phyloP scores from a whole-genome alignment of 768 basidiomycete species.

The Saitozyma sp. region DNA sequence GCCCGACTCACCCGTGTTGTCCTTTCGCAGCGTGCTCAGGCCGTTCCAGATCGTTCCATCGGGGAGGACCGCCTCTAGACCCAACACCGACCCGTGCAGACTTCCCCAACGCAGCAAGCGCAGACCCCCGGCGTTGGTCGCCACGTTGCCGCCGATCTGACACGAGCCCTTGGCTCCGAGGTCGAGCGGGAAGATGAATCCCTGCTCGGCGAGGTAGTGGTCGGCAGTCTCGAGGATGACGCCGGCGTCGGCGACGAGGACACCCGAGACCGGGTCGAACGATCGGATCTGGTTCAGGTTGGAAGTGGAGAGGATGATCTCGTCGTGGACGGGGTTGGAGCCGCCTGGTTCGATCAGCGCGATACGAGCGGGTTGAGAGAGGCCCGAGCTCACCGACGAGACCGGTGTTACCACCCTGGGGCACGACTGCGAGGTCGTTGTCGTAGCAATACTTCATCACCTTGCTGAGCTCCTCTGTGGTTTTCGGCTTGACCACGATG shows the following conservation, averaged over 20 bases:
- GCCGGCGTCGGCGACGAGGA: conserved; percentile 89
- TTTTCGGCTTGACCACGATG: conserved; percentile 84
- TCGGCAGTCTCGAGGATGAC: conserved; percentile 86
- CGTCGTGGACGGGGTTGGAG: conserved; percentile 81
- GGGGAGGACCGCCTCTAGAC: conserved; percentile 91
- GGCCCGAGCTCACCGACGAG: conserved; percentile 66
- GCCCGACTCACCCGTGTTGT: conserved; percentile 77
- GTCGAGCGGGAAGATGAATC: conserved; percentile 96
- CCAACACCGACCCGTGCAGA: conserved; percentile 89
- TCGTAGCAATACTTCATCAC: conserved; percentile 85
- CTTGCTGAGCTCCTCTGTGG: conserved; percentile 80
- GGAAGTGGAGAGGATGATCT: conserved; percentile 78
- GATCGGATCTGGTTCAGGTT: conserved; percentile 67
- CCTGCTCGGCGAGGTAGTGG: conserved; percentile 77
- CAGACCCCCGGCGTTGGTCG: conserved; percentile 97
- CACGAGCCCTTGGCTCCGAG: conserved; percentile 96
- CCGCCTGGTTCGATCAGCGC: conserved; percentile 56
- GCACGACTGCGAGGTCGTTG: conserved; percentile 81
- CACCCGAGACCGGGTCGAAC: conserved; percentile 62
- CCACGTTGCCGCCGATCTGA: conserved; percentile 95
- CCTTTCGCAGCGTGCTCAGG: conserved; percentile 84
- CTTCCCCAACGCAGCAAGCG: conserved; percentile 91
- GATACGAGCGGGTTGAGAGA: neutral
- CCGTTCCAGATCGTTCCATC: conserved; percentile 90
- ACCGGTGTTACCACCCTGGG: conserved; percentile 98